A percentile compares a stretch with the other conserved stretches of the same genome.
Evolutionary conservation across 2,329 filamentous ascomycete genomes (phyloP).

Genomic region (Shiraia sp.): DNA sequence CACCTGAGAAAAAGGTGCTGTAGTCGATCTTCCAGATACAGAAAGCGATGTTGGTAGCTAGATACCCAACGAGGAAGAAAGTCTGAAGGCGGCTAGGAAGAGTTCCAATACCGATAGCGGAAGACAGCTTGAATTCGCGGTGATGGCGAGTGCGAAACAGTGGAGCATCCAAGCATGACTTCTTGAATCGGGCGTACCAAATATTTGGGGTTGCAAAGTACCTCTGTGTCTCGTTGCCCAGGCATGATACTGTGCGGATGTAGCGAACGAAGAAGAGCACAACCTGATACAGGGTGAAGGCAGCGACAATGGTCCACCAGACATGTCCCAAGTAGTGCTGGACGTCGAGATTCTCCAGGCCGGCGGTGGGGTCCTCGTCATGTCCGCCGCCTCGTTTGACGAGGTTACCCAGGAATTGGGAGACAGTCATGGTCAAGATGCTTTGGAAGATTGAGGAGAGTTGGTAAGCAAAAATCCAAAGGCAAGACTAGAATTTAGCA

Average conservation of each 20-base stretch:
- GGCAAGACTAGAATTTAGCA: slow-evolving; percentile 18
- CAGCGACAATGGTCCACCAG: slow-evolving; percentile 65
- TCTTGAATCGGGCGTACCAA: slow-evolving; percentile 50
- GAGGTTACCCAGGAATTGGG: slow-evolving; percentile 19
- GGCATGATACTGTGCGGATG: slow-evolving; percentile 72
- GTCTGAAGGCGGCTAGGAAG: slow-evolving; percentile 54
- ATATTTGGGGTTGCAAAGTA: slow-evolving; percentile 73
- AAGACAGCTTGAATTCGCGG: slow-evolving; percentile 55
- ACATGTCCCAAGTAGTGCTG: slow-evolving; percentile 44
- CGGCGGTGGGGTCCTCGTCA: slow-evolving; percentile 30
- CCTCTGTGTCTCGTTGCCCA: slow-evolving; percentile 77
- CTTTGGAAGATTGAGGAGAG: slow-evolving; percentile 10
- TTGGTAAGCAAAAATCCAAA: slow-evolving; percentile 18
- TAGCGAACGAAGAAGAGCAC: slow-evolving; percentile 65
- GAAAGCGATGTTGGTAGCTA: slow-evolving; percentile 54
- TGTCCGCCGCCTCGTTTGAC: slow-evolving; percentile 28
- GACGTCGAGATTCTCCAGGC: slow-evolving; percentile 39
- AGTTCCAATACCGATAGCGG: slow-evolving; percentile 54
- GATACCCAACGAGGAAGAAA: slow-evolving; percentile 52
- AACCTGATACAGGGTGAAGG: slow-evolving; percentile 70
- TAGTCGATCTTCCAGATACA: slow-evolving; percentile 60
- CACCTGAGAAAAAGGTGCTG: slow-evolving; percentile 74
- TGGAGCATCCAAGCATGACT: slow-evolving; percentile 52
- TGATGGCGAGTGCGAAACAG: slow-evolving; percentile 54
- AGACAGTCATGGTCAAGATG: slow-evolving; percentile 27